Evolutionary conservation across 352 stramenopile genomes (phyloP), one percentile per base, ranked within the genome.

Genomic region (Phytophthora syringae): DNA sequence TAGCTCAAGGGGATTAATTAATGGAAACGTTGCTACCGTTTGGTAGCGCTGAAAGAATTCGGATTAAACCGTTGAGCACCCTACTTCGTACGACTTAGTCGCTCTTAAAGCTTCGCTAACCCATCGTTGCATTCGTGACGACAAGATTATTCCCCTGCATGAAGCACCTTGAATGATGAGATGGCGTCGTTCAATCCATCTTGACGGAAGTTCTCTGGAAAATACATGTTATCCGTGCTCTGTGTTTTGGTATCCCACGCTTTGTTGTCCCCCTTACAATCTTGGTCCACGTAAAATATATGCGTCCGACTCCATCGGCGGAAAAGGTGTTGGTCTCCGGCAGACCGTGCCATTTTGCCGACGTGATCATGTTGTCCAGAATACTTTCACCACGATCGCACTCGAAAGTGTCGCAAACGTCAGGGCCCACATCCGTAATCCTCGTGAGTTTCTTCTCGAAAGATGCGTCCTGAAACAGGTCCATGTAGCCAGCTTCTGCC

Each of bases 381-480:
- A 13, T 43, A 1, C 7, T 48, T 2, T 32, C n/a, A n/a, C n/a
- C n/a, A n/a, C n/a, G n/a, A n/a, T n/a, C 22, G 10, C 60, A 67
- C 11, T 39, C 30, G 13, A 67, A 47, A 25, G 34, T 67, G 36
- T 67, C 60, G 24, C 59, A 67, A 15, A 60, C 39, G 9, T 60
- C 49, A 0, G 34, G 2, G 16, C 39, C 40, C n/a, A 65, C 49
- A 10, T 53, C 9, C 22, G 60, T 30, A 39, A n/a, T n/a, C n/a
- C 30, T 48, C 15, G 13, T 27, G 22, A 50, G 36, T 24, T 54
- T 60, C 16, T 53, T 60, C 21, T 60, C n/a, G 24, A 49, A 66
- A n/a, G n/a, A n/a, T n/a, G n/a, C n/a, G n/a, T n/a, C n/a, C n/a
- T n/a, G n/a, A n/a, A n/a, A n/a, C n/a, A n/a, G n/a, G n/a, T n/a